phyloP scores from a whole-genome alignment of 2,329 filamentous ascomycete genomes.

The Blumeriella jaapii region DNA sequence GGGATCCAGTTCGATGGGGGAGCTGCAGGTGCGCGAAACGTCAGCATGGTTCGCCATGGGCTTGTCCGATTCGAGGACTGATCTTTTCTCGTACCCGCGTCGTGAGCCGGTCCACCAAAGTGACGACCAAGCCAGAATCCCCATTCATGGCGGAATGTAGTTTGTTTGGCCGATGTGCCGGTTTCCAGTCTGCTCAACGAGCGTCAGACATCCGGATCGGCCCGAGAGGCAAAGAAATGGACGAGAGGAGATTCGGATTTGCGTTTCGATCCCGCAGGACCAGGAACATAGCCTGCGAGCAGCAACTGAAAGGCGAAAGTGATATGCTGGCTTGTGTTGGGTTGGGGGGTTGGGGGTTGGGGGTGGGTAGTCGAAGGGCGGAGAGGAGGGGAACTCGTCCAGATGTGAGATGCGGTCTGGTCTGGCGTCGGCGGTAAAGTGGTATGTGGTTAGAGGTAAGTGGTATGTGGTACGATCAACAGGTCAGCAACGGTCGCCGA shows the following conservation, averaged over 20 bases:
- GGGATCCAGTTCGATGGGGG: slow-evolving; percentile 50
- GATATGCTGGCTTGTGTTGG: too few species aligned
- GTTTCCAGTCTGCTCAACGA: slow-evolving; percentile 17
- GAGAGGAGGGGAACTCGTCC: too few species aligned
- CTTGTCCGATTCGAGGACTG: slow-evolving; percentile 4
- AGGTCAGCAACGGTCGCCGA: too few species aligned
- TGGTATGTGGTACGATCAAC: too few species aligned
- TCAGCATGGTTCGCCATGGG: slow-evolving; percentile 5
- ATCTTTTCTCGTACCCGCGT: slow-evolving; percentile 38
- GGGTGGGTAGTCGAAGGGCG: too few species aligned
- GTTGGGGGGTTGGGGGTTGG: too few species aligned
- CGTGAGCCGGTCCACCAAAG: slow-evolving; percentile 50
- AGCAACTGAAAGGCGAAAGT: too few species aligned
- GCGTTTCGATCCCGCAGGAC: neutral
- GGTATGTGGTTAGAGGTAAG: too few species aligned
- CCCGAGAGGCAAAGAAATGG: too few species aligned
- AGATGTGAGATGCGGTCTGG: too few species aligned
- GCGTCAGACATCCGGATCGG: slow-evolving; percentile 21
- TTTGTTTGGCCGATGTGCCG: slow-evolving; percentile 18
- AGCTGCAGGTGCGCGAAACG: slow-evolving; percentile 33
- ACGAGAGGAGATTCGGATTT: neutral
- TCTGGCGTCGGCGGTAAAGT: too few species aligned
- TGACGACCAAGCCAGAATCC: slow-evolving; percentile 47
- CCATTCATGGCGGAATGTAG: slow-evolving; percentile 38
- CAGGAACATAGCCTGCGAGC: slow-evolving; percentile 2